Evolutionary conservation across 2,329 filamentous ascomycete genomes (phyloP).

Genomic region (Epichloe uncinata): DNA sequence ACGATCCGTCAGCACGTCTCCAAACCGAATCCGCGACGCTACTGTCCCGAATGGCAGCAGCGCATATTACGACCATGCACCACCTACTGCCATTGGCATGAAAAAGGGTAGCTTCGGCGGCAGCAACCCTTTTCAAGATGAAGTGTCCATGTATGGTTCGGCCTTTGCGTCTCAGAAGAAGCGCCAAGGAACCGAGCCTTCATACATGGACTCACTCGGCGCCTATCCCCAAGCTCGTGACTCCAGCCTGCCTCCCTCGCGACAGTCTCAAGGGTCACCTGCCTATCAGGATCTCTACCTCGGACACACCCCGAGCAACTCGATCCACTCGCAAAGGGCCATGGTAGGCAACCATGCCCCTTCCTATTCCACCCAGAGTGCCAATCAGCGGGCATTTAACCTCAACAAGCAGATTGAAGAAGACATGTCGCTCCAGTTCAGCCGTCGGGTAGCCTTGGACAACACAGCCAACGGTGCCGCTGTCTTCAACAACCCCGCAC

Average conservation of each 20-base stretch:
- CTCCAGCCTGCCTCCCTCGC: conserved; percentile 41
- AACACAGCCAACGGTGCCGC: conserved; percentile 12
- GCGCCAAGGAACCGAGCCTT: conserved; percentile 20
- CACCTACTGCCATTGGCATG: conserved; percentile 32
- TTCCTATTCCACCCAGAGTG: conserved; percentile 33
- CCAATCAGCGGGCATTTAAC: conserved; percentile 23
- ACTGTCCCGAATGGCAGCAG: conserved; percentile 30
- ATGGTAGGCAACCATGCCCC: conserved; percentile 27
- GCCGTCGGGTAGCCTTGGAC: conserved; percentile 21
- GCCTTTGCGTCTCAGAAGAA: conserved; percentile 18
- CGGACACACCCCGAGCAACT: conserved; percentile 29
- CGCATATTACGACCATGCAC: conserved; percentile 32
- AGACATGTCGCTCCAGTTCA: conserved; percentile 22
- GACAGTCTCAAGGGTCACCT: conserved; percentile 34
- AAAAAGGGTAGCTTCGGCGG: conserved; percentile 17
- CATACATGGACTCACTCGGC: conserved; percentile 27
- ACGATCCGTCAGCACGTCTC: conserved; percentile 42
- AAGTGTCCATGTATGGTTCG: conserved; percentile 12
- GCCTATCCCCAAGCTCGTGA: conserved; percentile 32
- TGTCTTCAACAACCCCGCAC: conserved; percentile 17
- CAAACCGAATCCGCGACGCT: conserved; percentile 38
- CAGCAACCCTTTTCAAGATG: conserved; percentile 11
- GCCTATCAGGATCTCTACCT: conserved; percentile 20
- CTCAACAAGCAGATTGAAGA: conserved; percentile 25
- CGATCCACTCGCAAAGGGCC: conserved; percentile 33